These are phyloP conservation scores for Miamiensis avidus DNA, from an alignment of 169 alveolate species.

Conservation along the genomic window DNA sequence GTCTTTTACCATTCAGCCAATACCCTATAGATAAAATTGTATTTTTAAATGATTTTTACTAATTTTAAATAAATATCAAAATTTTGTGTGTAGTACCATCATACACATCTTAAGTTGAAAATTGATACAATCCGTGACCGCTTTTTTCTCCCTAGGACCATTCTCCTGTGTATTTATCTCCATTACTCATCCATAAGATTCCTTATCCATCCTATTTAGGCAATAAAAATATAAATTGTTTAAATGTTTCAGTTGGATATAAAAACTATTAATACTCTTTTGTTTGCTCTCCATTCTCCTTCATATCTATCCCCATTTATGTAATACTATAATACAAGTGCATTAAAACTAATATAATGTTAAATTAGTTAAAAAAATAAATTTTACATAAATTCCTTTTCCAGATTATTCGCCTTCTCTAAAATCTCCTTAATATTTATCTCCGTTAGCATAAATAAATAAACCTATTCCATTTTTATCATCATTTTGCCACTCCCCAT, in stretches of 20 bases:
- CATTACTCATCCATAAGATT: conserved; percentile 34
- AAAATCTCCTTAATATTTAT: conserved; percentile 57
- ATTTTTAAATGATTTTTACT: background rate
- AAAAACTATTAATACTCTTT: conserved; percentile 14
- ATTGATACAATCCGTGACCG: conserved; percentile 36
- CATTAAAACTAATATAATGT: conserved; percentile 7
- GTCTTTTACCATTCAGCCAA: conserved; percentile 41
- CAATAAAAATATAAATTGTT: too few relatives aligned
- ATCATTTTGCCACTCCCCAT: conserved; percentile 54
- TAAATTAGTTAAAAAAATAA: conserved; percentile 7
- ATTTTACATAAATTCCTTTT: conserved; percentile 23
- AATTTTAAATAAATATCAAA: background rate
- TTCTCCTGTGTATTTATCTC: conserved; percentile 48
- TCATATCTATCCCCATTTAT: conserved; percentile 44
- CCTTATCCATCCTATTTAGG: conserved; percentile 25
- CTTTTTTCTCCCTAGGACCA: conserved; percentile 47
- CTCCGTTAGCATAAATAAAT: conserved; percentile 59
- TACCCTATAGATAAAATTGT: background rate
- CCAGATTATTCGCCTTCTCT: conserved; percentile 48
- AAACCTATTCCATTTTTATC: conserved; percentile 57
- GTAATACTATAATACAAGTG: conserved; percentile 8
- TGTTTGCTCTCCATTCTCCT: conserved; percentile 47
- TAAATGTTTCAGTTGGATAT: too few relatives aligned
- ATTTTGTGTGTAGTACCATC: conserved; percentile 45
- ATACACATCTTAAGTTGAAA: conserved; percentile 34